A percentile compares a stretch with the other conserved stretches of the same genome.
These are phyloP conservation scores for Ceratobasidium sp. DNA, from an alignment of 1,284 basidiomycete species.

Conservation along the genomic window DNA sequence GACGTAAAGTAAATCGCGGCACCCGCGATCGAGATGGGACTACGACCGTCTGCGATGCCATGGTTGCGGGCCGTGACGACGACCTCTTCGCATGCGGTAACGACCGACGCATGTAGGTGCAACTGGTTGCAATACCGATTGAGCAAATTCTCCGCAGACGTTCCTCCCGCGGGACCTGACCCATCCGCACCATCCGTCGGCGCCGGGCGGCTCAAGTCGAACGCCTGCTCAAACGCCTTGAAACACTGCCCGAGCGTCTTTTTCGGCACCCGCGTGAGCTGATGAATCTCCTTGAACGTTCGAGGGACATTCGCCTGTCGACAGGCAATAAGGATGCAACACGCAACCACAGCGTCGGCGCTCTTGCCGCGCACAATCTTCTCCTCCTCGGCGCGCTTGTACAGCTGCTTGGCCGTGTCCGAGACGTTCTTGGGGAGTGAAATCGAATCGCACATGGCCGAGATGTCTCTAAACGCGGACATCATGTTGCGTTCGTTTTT, in stretches of 20 bases:
- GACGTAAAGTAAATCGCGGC: constrained; percentile 95
- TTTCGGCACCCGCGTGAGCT: constrained; percentile 91
- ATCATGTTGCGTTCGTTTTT: constrained; percentile 85
- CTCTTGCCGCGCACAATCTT: constrained; percentile 91
- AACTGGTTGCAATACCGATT: constrained; percentile 95
- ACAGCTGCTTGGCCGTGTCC: constrained; percentile 96
- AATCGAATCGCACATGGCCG: constrained; percentile 93
- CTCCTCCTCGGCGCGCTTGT: constrained; percentile 96
- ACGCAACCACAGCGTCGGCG: constrained; percentile 91
- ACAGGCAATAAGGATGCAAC: constrained; percentile 98
- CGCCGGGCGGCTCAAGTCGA: constrained; percentile 66
- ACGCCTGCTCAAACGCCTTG: constrained; percentile 91
- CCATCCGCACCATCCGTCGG: constrained; percentile 43
- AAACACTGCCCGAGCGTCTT: constrained; percentile 95
- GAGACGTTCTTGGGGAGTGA: constrained; percentile 93
- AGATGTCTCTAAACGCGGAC: constrained; percentile 89
- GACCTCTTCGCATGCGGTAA: constrained; percentile 85
- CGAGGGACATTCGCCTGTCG: constrained; percentile 91
- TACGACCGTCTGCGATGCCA: constrained; percentile 90
- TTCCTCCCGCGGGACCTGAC: constrained; percentile 51
- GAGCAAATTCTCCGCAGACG: constrained; percentile 80
- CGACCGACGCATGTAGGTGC: constrained; percentile 82
- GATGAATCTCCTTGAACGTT: constrained; percentile 96
- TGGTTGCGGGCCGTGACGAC: constrained; percentile 81
- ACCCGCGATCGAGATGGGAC: constrained; percentile 94